Conservation (phyloP, 495 filamentous ascomycete species). For the Pyronema omphalodes region DNA sequence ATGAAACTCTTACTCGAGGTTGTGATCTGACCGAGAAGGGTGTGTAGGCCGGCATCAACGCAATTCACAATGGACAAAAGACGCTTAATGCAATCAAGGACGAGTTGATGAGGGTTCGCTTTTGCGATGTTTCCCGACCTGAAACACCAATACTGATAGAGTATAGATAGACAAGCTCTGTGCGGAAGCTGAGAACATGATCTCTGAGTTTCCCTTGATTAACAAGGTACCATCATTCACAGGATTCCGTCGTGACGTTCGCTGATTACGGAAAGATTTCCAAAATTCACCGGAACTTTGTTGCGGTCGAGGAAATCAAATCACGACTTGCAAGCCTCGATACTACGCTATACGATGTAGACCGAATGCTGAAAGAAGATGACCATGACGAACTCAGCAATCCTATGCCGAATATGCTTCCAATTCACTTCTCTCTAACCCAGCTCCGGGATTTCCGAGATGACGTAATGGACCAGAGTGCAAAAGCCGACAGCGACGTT, state of each 20-base stretch:
- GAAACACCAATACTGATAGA: slow-evolving; percentile 5
- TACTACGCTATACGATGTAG: slow-evolving; percentile 50
- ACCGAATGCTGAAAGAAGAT: slow-evolving; percentile 58
- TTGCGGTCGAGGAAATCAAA: slow-evolving; percentile 80
- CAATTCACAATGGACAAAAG: slow-evolving; percentile 70
- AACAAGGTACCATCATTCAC: slow-evolving; percentile 41
- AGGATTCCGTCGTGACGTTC: background rate
- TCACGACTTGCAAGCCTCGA: slow-evolving; percentile 71
- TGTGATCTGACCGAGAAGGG: slow-evolving; percentile 7
- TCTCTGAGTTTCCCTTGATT: slow-evolving; percentile 90
- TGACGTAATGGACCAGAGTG: slow-evolving; percentile 88
- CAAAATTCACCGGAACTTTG: slow-evolving; percentile 86
- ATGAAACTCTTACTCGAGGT: background rate
- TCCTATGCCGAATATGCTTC: slow-evolving; percentile 79
- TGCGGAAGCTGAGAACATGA: slow-evolving; percentile 87
- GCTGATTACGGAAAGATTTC: slow-evolving; percentile 29
- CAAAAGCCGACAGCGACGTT: slow-evolving; percentile 49
- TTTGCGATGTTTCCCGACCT: background rate
- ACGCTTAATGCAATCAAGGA: slow-evolving; percentile 80
- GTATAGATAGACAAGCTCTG: slow-evolving; percentile 75
- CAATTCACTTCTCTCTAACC: slow-evolving; percentile 78
- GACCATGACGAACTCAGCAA: slow-evolving; percentile 50
- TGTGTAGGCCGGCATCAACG: slow-evolving; percentile 51
- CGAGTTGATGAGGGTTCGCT: slow-evolving; percentile 61
- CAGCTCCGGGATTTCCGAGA: slow-evolving; percentile 82